phyloP scores from a whole-genome alignment of 495 filamentous ascomycete species.

The Haplographium delicatum region DNA sequence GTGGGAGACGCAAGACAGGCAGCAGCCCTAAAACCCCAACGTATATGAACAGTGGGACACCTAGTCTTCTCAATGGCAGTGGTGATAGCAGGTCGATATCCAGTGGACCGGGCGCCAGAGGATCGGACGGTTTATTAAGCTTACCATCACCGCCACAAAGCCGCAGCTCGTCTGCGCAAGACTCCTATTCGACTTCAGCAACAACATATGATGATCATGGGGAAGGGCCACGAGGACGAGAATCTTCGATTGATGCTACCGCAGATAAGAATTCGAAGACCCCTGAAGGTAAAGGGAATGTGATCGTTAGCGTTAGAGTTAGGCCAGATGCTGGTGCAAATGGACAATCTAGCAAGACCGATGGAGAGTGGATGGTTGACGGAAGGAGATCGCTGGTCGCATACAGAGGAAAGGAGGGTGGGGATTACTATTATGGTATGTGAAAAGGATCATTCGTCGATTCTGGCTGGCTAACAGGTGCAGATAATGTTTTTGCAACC shows the following conservation, averaged over 20 bases:
- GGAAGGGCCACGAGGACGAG: conserved; percentile 43
- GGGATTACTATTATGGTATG: conserved; percentile 89
- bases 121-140: conserved; percentile 65
- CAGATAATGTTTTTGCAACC: conserved; percentile 93
- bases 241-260: conserved; percentile 31
- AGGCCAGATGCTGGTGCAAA: conserved; percentile 68
- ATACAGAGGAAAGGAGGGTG: conserved; percentile 82
- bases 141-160: conserved; percentile 78
- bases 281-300: conserved; percentile 80
- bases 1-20: conserved; percentile 33
- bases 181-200: conserved; percentile 83
- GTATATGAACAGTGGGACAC: conserved; percentile 50
- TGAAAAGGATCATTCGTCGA: neutral
- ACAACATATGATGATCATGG: conserved; percentile 77
- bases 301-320: conserved; percentile 91
- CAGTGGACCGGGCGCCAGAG: conserved; percentile 49
- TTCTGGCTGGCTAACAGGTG: conserved; percentile 4
- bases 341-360: conserved; percentile 50
- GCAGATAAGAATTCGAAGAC: conserved; percentile 43
- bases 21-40: conserved; percentile 32
- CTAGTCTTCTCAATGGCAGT: conserved; percentile 73
- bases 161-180: conserved; percentile 82
- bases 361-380: conserved; percentile 91
- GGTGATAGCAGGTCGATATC: conserved; percentile 69
- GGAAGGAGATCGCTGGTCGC: conserved; percentile 74